Base-by-base conservation (phyloP, 1,284 basidiomycete species). In the Trametes hirsuta region DNA sequence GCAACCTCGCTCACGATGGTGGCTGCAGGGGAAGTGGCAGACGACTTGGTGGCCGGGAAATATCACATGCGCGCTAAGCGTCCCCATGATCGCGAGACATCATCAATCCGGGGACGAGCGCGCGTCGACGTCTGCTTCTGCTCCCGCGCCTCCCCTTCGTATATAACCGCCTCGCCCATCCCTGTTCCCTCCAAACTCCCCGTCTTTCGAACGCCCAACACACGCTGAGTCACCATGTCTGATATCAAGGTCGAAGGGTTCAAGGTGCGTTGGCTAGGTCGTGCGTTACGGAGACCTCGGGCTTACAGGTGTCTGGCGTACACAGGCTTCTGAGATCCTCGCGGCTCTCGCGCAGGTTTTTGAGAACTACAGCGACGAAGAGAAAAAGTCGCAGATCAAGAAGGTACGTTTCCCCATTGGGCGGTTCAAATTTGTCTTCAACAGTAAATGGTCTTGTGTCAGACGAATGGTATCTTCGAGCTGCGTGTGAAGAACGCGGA, bases 401-500 rank as follows among this genome's bases (percentile, higher is more conserved):
- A 96, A 95, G 88, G 94, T 91, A 35, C 47, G 69, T 9, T 18
- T 42, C 24, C 35, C n/a, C 1, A 3, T 8, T 42, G 40, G 25
- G 34, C 39, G 11, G 18, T 21, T 6, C 1, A 0, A 2, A 30
- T 30, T 30, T 8, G 30, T 0, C 30, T 30, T 30, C 8, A 4
- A 8, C 4, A 2, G 4, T 30, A 30, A 30, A 0, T 53, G 14
- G 18, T 4, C 41, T 1, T 40, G 40, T 14, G 10, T 46, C 37
- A 97, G 95, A 94, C 91, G 62, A 95, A 94, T 73, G 94, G 93
- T 66, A 85, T 96, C 75, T 97, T 98, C 75, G 91, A 97, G 78
- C 81, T 98, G 63, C 86, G 88, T 65, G 85, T 97, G 69, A 88
- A 91, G 77, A 95, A 95, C 73, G 79, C 75, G 18, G 82, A 82